Conservation (phyloP, 495 filamentous ascomycete genomes). For the Neurospora sp. region DNA sequence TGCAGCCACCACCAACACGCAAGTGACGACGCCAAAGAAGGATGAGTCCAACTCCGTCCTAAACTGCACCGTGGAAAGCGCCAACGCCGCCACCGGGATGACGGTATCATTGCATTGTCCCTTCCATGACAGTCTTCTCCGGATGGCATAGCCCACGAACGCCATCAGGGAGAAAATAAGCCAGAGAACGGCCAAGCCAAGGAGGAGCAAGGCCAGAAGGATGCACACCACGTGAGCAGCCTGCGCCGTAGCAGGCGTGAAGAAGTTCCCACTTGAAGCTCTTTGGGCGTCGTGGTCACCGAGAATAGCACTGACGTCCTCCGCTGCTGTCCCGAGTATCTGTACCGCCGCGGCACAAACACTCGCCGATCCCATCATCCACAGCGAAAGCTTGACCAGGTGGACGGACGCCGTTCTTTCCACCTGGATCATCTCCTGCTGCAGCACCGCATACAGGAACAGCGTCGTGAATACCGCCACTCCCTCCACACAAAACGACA, state of each 20-base stretch:
- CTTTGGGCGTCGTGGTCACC: not conserved
- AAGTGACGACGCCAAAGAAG: slow-evolving; percentile 6
- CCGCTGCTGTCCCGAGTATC: slow-evolving; percentile 2
- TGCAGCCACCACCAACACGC: slow-evolving; percentile 1
- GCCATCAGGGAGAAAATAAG: slow-evolving; percentile 1
- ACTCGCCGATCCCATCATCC: slow-evolving; percentile 5
- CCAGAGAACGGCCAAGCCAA: slow-evolving; percentile 6
- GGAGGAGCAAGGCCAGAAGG: slow-evolving; percentile 5
- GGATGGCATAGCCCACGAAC: not conserved
- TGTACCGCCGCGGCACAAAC: slow-evolving; percentile 7
- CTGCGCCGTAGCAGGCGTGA: not conserved
- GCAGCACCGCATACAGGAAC: slow-evolving; percentile 2
- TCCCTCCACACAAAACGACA: slow-evolving; percentile 2
- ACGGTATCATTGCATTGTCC: slow-evolving; percentile 3
- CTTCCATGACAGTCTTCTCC: slow-evolving; percentile 5
- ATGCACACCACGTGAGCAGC: not conserved
- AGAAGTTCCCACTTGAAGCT: not conserved
- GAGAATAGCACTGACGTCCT: not conserved
- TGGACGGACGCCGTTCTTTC: slow-evolving; percentile 3
- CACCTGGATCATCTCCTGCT: slow-evolving; percentile 11
- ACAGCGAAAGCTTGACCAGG: slow-evolving; percentile 3
- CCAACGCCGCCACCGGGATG: slow-evolving; percentile 2
- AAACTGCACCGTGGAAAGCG: slow-evolving; percentile 1
- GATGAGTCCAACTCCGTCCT: not conserved
- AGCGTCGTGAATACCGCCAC: slow-evolving; percentile 2